These are phyloP conservation scores for Penicillium sp. DNA, from an alignment of 2,329 filamentous ascomycete genomes.

Conservation along the genomic window DNA sequence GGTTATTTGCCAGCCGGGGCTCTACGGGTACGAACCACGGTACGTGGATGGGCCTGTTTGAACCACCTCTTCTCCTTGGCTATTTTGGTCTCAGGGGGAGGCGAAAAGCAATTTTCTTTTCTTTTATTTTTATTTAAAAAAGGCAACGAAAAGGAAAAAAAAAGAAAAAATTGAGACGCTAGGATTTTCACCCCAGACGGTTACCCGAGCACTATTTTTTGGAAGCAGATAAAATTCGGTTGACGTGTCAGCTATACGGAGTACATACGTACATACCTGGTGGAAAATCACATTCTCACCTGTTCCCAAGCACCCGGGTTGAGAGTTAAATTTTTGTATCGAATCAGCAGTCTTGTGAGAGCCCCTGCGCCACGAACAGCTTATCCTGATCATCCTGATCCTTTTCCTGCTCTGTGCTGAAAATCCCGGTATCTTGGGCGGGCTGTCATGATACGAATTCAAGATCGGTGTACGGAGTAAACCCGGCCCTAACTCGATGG, in stretches of 20 bases:
- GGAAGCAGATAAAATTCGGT: not conserved
- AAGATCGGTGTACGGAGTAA: slow-evolving; percentile 17
- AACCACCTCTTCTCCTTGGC: slow-evolving; percentile 1
- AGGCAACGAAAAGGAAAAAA: not conserved
- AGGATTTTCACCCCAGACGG: not conserved
- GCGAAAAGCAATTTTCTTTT: not conserved
- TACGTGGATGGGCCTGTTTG: slow-evolving; percentile 17
- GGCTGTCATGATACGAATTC: slow-evolving; percentile 14
- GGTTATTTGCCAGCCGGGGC: not conserved
- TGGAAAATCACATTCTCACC: not conserved
- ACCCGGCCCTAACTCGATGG: slow-evolving; percentile 8
- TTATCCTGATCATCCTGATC: slow-evolving; percentile 9
- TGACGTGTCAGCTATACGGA: slow-evolving; percentile 16
- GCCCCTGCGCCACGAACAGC: slow-evolving; percentile 15
- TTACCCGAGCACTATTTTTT: not conserved
- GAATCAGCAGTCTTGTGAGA: slow-evolving; percentile 2
- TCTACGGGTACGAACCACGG: slow-evolving; percentile 24
- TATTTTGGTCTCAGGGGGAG: slow-evolving; percentile 6
- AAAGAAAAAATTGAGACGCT: not conserved
- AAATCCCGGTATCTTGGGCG: slow-evolving; percentile 6
- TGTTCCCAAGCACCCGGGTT: slow-evolving; percentile 2
- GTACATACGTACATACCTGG: no score
- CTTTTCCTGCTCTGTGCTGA: slow-evolving; percentile 3
- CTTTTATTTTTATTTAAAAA: not conserved
- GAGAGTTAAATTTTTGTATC: not conserved